Evolutionary conservation across 495 filamentous ascomycete species (phyloP), one percentile per base, ranked within the genome.

Genomic region (Podospora didyma): DNA sequence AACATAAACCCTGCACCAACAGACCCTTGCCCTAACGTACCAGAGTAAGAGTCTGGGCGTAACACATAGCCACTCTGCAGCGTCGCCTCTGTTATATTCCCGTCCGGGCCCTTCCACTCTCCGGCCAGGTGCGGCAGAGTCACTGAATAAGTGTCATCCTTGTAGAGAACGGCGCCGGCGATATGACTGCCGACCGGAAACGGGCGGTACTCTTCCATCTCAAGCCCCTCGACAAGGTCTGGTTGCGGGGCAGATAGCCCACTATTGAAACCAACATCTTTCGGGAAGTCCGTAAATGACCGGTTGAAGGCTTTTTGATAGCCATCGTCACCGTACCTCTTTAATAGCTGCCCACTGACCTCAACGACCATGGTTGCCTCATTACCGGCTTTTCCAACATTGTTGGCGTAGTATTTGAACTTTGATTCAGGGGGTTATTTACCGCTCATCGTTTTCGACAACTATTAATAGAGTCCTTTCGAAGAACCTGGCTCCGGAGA

Each of bases 41-140:
- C 19, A 52, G 23, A 39, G 34, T 52, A 23, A 52, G 23, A 52
- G 49, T 42, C 23, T 52, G 23, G 34, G 49, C 49, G 49, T 52
- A 52, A 52, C 34, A 52, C 39, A 22, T 22, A 35, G 34, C n/a
- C n/a, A n/a, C n/a, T n/a, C n/a, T n/a, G n/a, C n/a, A 65, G 17
- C 50, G 6, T 47, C n/a, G 64, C 68, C 46, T 63, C 55, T 50
- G 42, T 37, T 59, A 70, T 66, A 34, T 60, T 49, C 34, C 47
- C 51, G 2, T 46, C 59, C 1, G 26, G 54, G 7, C 62, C 59
- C 58, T 70, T 68, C 68, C 68, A 72, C 34, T 72, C 69, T 35
- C 69, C 68, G 17, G 62, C 68, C 24, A 72, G 3, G 21, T 72
- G 68, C 34, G 68, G 65, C n/a, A 72, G 56, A 4, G 58, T 58